Evolutionary conservation across 108 stramenopile species (phyloP), one percentile per base, ranked within the genome.

Genomic region (Epithemia pelagica): DNA sequence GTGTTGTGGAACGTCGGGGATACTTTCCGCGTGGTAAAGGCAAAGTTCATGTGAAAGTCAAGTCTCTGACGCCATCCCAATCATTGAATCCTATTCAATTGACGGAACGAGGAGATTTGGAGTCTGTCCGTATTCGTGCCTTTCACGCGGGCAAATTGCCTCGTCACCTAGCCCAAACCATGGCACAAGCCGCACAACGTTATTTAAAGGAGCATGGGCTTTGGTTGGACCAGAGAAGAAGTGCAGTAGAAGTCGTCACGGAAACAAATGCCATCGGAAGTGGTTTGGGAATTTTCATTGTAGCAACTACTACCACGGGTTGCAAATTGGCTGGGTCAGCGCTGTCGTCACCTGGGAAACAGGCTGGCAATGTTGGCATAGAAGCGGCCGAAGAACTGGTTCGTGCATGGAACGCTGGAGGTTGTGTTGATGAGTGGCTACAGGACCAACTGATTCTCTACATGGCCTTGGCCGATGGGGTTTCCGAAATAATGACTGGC

Each of bases 381-480:
- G 52, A 68, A 65, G 86, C 86, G 22, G 81, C 86, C 20, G 26
- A 71, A 28, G 81, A 88, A 65, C 58, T 88, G 0, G 37, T 75
- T 57, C 54, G 52, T 8, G 70, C 78, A 22, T 71, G 82, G 28
- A 30, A 64, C 21, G 76, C 64, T 59, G 86, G 86, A 23, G 83
- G 79, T 28, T 84, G 83, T 32, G 81, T 84, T 32, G 86, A 88
- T 65, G 71, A 77, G 31, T 82, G 79, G 77, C 62, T 84, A 23
- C 86, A 88, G 71, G 86, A 88, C 66, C 86, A 88, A 57, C 66
- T 88, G 28, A 82, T 88, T 27, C 29, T 84, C 10, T 88, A 72
- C 69, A 88, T 88, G 86, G 86, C 86, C 22, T 58, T 88, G 32
- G 86, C 83, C 0, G 51, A 78, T 24, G 83, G 83, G 2, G 73